phyloP scores from a whole-genome alignment of 306 rosid species.

The Prunus salicina region DNA sequence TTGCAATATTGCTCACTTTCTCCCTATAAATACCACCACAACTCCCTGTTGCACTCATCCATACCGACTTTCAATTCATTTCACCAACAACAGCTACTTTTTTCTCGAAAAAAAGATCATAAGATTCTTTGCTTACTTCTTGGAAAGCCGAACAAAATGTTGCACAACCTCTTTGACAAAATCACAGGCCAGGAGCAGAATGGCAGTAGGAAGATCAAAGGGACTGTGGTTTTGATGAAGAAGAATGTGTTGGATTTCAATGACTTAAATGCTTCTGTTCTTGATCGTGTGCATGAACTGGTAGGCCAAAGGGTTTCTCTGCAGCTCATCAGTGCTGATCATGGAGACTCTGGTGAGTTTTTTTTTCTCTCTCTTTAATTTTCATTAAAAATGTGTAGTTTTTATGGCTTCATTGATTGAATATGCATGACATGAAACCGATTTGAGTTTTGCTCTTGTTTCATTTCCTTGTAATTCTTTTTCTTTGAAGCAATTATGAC shows the following conservation, averaged over 20 bases:
- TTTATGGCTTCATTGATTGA: background rate
- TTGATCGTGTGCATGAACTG: conserved; percentile 28
- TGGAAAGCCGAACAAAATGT: conserved; percentile 7
- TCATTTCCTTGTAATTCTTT: background rate
- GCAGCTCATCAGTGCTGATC: conserved; percentile 28
- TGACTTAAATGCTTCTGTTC: conserved; percentile 22
- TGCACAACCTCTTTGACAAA: background rate
- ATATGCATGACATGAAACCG: background rate
- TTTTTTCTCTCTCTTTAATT: background rate
- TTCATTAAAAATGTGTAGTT: background rate
- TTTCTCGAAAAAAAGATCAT: background rate
- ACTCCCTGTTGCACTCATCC: background rate
- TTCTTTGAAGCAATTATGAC: background rate
- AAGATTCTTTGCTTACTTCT: background rate
- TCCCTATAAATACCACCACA: conserved; percentile 12
- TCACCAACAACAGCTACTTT: background rate
- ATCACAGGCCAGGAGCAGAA: conserved; percentile 10
- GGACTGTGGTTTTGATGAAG: conserved; percentile 35
- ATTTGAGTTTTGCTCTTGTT: background rate
- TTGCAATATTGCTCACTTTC: background rate
- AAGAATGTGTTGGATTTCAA: conserved; percentile 35
- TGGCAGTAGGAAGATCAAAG: conserved; percentile 21
- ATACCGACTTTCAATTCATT: background rate
- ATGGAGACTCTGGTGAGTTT: conserved; percentile 21
- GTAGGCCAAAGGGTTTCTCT: conserved; percentile 22